phyloP scores from a whole-genome alignment of 2,329 filamentous ascomycete genomes.

The Ophiostoma perfectum region DNA sequence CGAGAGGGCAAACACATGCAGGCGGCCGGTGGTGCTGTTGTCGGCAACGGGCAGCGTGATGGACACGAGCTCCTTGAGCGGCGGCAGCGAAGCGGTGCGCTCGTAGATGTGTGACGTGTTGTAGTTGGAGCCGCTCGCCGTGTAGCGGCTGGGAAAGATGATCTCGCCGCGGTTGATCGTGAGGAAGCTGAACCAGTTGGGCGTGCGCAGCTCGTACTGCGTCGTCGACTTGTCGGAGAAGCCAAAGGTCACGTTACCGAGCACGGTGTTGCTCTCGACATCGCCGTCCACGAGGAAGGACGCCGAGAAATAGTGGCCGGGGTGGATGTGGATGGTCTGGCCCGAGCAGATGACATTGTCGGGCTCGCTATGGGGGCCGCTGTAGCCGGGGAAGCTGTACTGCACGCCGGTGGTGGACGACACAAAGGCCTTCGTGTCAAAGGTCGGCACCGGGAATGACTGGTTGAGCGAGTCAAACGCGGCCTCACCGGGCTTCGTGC shows the following conservation, averaged over 20 bases:
- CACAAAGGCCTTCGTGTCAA: constrained; percentile 6
- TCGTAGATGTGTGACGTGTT: constrained; percentile 45
- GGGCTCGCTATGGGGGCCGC: constrained; percentile 24
- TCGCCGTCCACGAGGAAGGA: constrained; percentile 30
- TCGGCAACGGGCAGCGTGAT: constrained; percentile 37
- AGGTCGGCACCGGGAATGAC: constrained; percentile 36
- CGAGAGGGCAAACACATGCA: constrained; percentile 42
- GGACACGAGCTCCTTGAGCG: constrained; percentile 31
- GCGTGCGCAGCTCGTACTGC: constrained; percentile 35
- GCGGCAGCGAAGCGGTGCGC: constrained; percentile 35
- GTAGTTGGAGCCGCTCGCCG: constrained; percentile 37
- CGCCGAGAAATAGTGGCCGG: constrained; percentile 22
- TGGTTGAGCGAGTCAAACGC: constrained; percentile 41
- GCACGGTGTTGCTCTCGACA: constrained; percentile 37
- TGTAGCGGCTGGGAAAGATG: constrained; percentile 40
- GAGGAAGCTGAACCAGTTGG: constrained; percentile 18
- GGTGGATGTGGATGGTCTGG: constrained; percentile 30
- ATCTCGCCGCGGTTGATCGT: constrained; percentile 40
- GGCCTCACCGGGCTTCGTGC: constrained; percentile 40
- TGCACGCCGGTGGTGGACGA: constrained; percentile 36
- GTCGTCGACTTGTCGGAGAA: constrained; percentile 18
- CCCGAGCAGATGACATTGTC: constrained; percentile 43
- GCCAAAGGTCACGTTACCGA: constrained; percentile 39
- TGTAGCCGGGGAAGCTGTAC: constrained; percentile 41
- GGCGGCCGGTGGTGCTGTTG: constrained; percentile 26